These are phyloP conservation scores for Pseudozyma thailandica DNA, from an alignment of 1,284 basidiomycete species.

Conservation along the genomic window DNA sequence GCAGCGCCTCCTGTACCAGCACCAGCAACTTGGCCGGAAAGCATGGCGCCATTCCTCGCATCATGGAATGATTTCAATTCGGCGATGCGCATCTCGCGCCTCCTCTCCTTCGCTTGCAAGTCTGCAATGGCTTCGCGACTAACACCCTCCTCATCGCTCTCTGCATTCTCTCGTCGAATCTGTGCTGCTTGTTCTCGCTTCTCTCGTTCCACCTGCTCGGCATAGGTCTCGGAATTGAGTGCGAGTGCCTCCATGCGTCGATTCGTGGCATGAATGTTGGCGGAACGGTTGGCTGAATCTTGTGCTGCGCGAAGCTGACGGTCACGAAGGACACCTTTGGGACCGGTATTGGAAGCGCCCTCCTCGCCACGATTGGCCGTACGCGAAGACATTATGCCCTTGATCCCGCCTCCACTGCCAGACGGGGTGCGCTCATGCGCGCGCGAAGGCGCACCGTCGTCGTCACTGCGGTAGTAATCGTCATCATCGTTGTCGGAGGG, in stretches of 20 bases:
- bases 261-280: conserved; percentile 32
- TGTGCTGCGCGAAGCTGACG: conserved; percentile 28
- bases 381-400: conserved; percentile 14
- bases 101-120: conserved; percentile 38
- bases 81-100: conserved; percentile 44
- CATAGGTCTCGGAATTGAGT: conserved; percentile 41
- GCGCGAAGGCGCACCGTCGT: conserved; percentile 15
- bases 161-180: conserved; percentile 9
- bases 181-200: conserved; percentile 21
- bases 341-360: conserved; percentile 52
- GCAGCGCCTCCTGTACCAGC: not conserved
- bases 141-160: conserved; percentile 29
- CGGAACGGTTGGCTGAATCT: conserved; percentile 14
- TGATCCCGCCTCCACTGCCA: conserved; percentile 2
- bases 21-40: conserved; percentile 4
- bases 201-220: conserved; percentile 40
- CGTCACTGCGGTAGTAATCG: conserved; percentile 18
- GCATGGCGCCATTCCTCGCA: conserved; percentile 3
- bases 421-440: conserved; percentile 3
- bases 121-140: conserved; percentile 41
- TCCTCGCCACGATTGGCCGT: conserved; percentile 23
- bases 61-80: conserved; percentile 36
- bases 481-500: conserved; percentile 28
- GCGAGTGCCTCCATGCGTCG: conserved; percentile 36
- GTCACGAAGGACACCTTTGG: conserved; percentile 58